Evolutionary conservation across 306 rosid species (phyloP).

Genomic region (Vigna nakashimae): DNA sequence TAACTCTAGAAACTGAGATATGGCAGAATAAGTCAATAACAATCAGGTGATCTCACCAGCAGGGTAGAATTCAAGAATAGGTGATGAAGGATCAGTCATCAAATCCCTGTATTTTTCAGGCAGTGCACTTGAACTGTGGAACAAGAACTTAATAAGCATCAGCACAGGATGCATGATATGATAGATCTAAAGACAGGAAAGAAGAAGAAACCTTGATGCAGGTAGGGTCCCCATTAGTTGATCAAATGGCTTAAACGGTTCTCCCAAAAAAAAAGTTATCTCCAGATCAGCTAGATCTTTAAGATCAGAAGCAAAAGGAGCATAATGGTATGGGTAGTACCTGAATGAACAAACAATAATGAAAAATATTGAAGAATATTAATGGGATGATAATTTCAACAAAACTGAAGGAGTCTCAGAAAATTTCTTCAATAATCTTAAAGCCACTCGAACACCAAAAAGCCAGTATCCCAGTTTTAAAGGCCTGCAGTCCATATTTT

Average conservation of each 20-base stretch:
- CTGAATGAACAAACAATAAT: conserved; percentile 58
- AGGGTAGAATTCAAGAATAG: conserved; percentile 81
- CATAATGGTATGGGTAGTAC: conserved; percentile 98
- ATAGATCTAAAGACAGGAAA: conserved; percentile 38
- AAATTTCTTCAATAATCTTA: conserved; percentile 6
- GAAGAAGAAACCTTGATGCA: conserved; percentile 75
- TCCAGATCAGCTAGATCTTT: conserved; percentile 81
- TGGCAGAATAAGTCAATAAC: conserved; percentile 33
- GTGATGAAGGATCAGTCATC: conserved; percentile 86
- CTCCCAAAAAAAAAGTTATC: conserved; percentile 86
- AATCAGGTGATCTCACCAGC: conserved; percentile 64
- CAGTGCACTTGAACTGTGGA: conserved; percentile 89
- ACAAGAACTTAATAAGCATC: conserved; percentile 47
- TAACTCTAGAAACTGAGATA: conserved; percentile 33
- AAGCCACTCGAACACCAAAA: conserved; percentile 9
- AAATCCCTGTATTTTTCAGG: conserved; percentile 83
- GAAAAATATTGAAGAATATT: conserved; percentile 36
- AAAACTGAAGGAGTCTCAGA: conserved; percentile 13
- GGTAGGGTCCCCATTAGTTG: conserved; percentile 99
- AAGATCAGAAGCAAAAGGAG: conserved; percentile 98
- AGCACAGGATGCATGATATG: conserved; percentile 35
- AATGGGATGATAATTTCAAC: conserved; percentile 16
- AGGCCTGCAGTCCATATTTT: not conserved
- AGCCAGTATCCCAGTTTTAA: conserved; percentile 26
- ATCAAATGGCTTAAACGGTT: conserved; percentile 95